Evolutionary conservation across 495 filamentous ascomycete genomes (phyloP), one percentile per base, ranked within the genome.

Genomic region (Oidiodendron maius): DNA sequence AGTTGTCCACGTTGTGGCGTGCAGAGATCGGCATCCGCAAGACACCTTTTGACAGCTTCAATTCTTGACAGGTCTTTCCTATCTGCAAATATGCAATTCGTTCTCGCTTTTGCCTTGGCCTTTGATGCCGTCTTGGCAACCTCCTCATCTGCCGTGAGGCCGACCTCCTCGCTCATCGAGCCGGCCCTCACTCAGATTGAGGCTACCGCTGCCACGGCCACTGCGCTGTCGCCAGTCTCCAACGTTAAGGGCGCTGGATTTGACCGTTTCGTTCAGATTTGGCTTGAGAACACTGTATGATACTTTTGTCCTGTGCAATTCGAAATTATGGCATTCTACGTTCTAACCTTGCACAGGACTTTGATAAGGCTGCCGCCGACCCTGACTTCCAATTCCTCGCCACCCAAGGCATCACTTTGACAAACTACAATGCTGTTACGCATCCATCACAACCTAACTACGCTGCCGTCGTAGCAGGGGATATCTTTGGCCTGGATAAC

Each of bases 361-460:
- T 60, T 48, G 58, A 60, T n/a, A 61, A 63, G 52, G 59, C 71
- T 42, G 64, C 64, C 4, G 43, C 25, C 12, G 68, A 74, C 40
- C 28, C 51, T 34, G 42, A 43, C n/a, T 32, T 55, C 30, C 36
- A 69, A 45, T 84, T 67, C 63, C 61, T 87, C 24, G 79, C 81
- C 25, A 69, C 61, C 35, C 72, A 80, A 58, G 84, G 83, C 36
- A 82, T 88, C 32, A 69, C 69, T 2, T 65, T 88, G 26, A 76
- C 73, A 51, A 85, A 86, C 68, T 84, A 78, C 68, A 78, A 67
- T 44, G 77, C 70, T 8, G 51, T 77, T 35, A 82, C 82, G 22
- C 83, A 86, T 53, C 83, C 83, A 5, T 85, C 81, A 12, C 69
- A 87, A 64, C 82, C 82, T 3, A 89, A 89, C 65, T 88, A 88